phyloP scores from a whole-genome alignment of 169 alveolate genomes.

The Cryptosporidium sp. region DNA sequence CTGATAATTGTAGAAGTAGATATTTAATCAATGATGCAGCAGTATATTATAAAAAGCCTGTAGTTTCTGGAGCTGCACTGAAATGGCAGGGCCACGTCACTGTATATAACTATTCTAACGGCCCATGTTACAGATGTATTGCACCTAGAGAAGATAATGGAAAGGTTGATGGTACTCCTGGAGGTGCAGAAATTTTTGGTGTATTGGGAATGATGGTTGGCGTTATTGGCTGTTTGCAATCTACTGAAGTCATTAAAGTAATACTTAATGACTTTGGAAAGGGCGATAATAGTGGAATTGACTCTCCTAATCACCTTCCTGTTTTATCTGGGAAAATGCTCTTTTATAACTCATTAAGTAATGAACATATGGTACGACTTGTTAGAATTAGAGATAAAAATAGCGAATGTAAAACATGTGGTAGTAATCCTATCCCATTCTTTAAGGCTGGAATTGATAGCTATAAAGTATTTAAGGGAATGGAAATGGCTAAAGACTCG shows the following conservation, averaged over 20 bases:
- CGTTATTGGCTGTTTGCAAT: conserved; percentile 87
- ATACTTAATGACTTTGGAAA: conserved; percentile 71
- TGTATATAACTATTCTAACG: conserved; percentile 84
- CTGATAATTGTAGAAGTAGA: conserved; percentile 89
- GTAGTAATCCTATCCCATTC: conserved; percentile 77
- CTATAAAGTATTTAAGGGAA: conserved; percentile 77
- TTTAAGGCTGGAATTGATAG: conserved; percentile 77
- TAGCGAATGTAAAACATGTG: conserved; percentile 81
- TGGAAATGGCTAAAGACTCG: conserved; percentile 53
- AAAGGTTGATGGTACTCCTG: conserved; percentile 82
- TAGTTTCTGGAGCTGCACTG: conserved; percentile 89
- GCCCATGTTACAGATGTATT: conserved; percentile 90
- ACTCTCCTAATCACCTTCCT: conserved; percentile 40
- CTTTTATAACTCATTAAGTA: conserved; percentile 83
- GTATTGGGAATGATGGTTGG: conserved; percentile 91
- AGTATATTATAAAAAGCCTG: conserved; percentile 84
- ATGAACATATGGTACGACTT: conserved; percentile 79
- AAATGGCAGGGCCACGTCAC: conserved; percentile 92
- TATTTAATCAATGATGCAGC: conserved; percentile 90
- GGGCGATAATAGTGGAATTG: conserved; percentile 31
- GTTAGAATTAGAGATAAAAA: conserved; percentile 82
- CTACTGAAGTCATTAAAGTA: conserved; percentile 86
- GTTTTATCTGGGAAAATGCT: conserved; percentile 83
- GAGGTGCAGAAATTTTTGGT: conserved; percentile 84
- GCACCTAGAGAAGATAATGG: conserved; percentile 83